Conservation (phyloP, 2,329 filamentous ascomycete species). For the Aurifilum marmelostoma region DNA sequence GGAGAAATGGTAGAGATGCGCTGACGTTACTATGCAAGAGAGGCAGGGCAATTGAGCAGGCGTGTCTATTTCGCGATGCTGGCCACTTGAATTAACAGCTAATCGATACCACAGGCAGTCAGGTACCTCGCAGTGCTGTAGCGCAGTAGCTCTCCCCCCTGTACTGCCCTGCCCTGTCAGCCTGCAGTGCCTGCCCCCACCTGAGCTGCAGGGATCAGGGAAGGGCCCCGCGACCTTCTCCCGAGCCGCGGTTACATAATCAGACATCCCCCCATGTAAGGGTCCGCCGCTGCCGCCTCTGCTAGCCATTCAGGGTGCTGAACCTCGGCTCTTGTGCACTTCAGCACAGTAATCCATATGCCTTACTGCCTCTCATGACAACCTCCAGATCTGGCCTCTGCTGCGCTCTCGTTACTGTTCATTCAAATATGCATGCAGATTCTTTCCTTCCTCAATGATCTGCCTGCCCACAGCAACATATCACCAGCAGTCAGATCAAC, state of each 20-base stretch:
- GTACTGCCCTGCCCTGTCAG: not conserved
- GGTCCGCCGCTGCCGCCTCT: not conserved
- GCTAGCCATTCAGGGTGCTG: not conserved
- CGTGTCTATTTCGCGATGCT: constrained; percentile 12
- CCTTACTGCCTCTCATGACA: not conserved
- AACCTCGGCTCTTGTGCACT: constrained; percentile 2
- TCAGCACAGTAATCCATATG: not conserved
- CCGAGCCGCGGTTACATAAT: not conserved
- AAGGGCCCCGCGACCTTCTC: not conserved
- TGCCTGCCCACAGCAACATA: not conserved
- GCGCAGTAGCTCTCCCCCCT: not conserved
- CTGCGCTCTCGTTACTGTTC: not conserved
- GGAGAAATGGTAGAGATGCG: not conserved
- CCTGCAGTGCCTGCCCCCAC: not conserved
- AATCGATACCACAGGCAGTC: constrained; percentile 12
- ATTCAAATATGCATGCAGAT: not conserved
- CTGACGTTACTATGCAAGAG: not conserved
- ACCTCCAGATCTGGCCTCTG: not conserved
- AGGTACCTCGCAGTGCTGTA: constrained; percentile 2
- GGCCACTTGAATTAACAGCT: constrained; percentile 17
- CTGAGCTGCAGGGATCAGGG: not conserved
- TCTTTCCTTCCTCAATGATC: not conserved
- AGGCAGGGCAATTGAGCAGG: not conserved
- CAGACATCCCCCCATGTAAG: not conserved
- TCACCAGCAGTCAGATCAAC: not conserved